Evolutionary conservation across 1,284 basidiomycete species (phyloP), one percentile per base, ranked within the genome.

Genomic region (Marasmius sp.): DNA sequence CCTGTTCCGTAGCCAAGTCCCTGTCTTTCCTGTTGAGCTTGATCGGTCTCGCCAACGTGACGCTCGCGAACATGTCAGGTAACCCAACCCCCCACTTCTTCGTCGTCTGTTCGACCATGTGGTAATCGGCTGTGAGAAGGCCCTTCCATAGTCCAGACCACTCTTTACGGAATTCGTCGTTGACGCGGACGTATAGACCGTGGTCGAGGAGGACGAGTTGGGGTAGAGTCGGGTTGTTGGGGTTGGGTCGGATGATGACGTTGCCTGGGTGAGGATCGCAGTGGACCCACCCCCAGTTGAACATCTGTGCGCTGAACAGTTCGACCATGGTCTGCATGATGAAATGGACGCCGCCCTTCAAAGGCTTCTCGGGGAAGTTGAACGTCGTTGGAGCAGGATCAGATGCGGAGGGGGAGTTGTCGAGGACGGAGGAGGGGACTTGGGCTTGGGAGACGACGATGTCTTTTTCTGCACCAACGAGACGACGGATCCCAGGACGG

Each of bases 181-280:
- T 73, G 1, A 92, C 81, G 3, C 79, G 79, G 36, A 94, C 91
- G 69, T 94, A 96, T 18, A 97, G 77, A 0, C 94, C 94, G 71
- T 97, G 94, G 70, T 97, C 94, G 65, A 97, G 85, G 10, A 96
- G 79, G 36, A 95, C 94, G 49, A 96, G 81, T 70, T 96, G 92
- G 0, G 92, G 86, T n/a, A 78, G 75, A 11, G 71, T 75, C 0
- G 83, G 83, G 37, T 83, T 77, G 0, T 72, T 68, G 0, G 94
- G 93, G 60, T 89, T 81, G 0, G 88, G 88, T 7, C 94, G 86
- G 38, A 95, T 83, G 68, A 97, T 85, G 63, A 96, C 82, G 76
- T 96, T 95, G 1, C 93, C 94, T 1, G 89, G 88, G 69, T 91
- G 89, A 0, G 88, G 92, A 63, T 93, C 89, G 66, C 87, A 90